phyloP scores from a whole-genome alignment of 208 protist species.

The Crithidia acanthocephali region DNA sequence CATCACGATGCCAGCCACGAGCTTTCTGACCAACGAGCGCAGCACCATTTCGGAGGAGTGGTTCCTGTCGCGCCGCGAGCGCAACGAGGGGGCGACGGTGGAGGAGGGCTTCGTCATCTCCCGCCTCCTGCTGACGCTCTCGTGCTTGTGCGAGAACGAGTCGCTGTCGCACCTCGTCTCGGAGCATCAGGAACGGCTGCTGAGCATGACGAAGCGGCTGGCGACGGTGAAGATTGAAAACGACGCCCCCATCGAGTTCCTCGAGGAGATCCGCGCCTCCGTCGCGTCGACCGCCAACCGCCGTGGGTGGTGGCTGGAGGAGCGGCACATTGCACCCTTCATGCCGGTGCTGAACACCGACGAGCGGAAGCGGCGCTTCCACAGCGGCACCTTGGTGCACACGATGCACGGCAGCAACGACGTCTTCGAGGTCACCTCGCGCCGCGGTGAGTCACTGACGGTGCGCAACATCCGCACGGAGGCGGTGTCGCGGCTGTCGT shows the following conservation, averaged over 20 bases:
- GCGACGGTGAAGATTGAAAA: constrained; percentile 76
- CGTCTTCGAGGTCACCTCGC: constrained; percentile 32
- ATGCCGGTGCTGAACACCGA: constrained; percentile 63
- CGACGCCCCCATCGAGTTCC: constrained; percentile 71
- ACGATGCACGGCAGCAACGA: constrained; percentile 16
- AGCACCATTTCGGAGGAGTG: constrained; percentile 64
- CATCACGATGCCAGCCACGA: constrained; percentile 37
- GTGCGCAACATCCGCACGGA: constrained; percentile 30
- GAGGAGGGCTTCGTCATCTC: constrained; percentile 88
- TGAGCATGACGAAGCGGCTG: constrained; percentile 68
- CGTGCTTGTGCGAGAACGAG: constrained; percentile 82
- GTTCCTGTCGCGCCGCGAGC: constrained; percentile 42
- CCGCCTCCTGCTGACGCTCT: constrained; percentile 82
- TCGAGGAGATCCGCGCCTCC: constrained; percentile 74
- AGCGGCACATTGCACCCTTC: constrained; percentile 50
- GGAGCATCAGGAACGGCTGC: constrained; percentile 47
- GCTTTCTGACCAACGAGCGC: constrained; percentile 59
- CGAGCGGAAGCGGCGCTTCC: constrained; percentile 51
- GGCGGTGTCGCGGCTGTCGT: constrained; percentile 30
- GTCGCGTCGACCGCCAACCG: constrained; percentile 62
- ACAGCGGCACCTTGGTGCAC: constrained; percentile 64
- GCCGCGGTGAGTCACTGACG: constrained; percentile 33
- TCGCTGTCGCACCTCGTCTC: constrained; percentile 67
- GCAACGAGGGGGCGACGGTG: constrained; percentile 52
- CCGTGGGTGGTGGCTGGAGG: constrained; percentile 33